Evolutionary conservation across 768 basidiomycete genomes (phyloP).

Genomic region (Boletus sensibilis): DNA sequence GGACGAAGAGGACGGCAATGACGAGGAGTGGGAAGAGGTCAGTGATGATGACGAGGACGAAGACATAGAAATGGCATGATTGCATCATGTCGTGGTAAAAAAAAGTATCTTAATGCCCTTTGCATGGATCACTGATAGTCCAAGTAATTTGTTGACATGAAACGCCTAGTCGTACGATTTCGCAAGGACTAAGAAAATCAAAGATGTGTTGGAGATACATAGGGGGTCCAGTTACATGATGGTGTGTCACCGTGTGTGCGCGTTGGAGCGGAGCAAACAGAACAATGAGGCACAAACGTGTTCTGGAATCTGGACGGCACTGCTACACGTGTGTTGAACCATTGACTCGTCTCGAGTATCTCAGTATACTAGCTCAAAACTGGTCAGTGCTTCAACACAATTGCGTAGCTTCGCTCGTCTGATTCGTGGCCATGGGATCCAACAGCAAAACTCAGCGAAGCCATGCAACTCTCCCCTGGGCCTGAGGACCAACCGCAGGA

Average conservation of each 20-base stretch:
- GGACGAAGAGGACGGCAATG: slow-evolving; percentile 41
- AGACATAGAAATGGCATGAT: slow-evolving; percentile 57
- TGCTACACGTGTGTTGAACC: neutral
- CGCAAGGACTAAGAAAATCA: neutral
- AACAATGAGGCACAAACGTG: neutral
- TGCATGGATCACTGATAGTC: neutral
- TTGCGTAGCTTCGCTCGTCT: neutral
- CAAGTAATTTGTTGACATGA: neutral
- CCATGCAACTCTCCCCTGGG: slow-evolving; percentile 17
- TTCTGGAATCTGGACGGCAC: neutral
- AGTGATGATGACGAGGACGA: slow-evolving; percentile 54
- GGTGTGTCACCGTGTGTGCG: too few species aligned
- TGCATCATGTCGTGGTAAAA: neutral
- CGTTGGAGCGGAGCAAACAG: neutral
- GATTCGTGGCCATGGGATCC: neutral
- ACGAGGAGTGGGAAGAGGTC: slow-evolving; percentile 59
- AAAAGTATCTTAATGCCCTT: slow-evolving; percentile 11
- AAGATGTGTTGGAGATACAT: neutral
- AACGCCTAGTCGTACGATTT: neutral
- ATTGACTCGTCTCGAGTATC: neutral
- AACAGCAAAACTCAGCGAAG: neutral
- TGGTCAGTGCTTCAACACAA: neutral
- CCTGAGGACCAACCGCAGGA: slow-evolving; percentile 1
- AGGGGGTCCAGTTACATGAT: too few species aligned
- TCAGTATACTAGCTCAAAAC: neutral